A percentile compares a stretch with the other conserved stretches of the same genome.
These are phyloP conservation scores for Calonectria montana DNA, from an alignment of 2,329 filamentous ascomycete genomes.

Conservation along the genomic window DNA sequence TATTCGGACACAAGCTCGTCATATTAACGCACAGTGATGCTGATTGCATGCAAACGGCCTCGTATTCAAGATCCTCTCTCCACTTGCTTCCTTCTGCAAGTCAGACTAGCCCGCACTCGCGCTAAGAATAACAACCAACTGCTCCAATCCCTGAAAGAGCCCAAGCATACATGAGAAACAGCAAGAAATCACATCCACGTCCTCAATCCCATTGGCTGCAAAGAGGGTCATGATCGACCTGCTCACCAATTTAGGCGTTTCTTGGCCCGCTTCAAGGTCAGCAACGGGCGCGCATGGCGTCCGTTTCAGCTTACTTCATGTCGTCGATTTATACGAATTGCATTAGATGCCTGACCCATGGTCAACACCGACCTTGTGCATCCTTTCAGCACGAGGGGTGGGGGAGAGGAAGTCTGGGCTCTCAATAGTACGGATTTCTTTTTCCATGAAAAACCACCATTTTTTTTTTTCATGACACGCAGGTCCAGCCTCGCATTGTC, in stretches of 20 bases:
- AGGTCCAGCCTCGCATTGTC: constrained; percentile 36
- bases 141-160: background rate
- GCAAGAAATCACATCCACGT: background rate
- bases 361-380: background rate
- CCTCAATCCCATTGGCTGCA: background rate
- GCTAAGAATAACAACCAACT: background rate
- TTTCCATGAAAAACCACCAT: background rate
- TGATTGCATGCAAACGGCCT: background rate
- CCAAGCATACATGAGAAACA: background rate
- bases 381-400: background rate
- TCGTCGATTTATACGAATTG: constrained; percentile 16
- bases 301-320: constrained; percentile 4
- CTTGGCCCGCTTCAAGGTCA: background rate
- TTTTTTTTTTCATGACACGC: constrained; percentile 32
- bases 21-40: background rate
- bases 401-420: background rate
- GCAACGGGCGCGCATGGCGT: background rate
- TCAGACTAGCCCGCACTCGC: background rate
- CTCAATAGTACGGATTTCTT: background rate
- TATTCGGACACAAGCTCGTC: background rate
- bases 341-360: constrained; percentile 17
- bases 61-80: background rate
- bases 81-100: background rate
- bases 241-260: background rate
- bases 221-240: background rate